Percentiles rank a stretch among this genome's conserved stretches.
Evolutionary conservation across 495 filamentous ascomycete genomes (phyloP).

Genomic region (Penicillium turbatum): DNA sequence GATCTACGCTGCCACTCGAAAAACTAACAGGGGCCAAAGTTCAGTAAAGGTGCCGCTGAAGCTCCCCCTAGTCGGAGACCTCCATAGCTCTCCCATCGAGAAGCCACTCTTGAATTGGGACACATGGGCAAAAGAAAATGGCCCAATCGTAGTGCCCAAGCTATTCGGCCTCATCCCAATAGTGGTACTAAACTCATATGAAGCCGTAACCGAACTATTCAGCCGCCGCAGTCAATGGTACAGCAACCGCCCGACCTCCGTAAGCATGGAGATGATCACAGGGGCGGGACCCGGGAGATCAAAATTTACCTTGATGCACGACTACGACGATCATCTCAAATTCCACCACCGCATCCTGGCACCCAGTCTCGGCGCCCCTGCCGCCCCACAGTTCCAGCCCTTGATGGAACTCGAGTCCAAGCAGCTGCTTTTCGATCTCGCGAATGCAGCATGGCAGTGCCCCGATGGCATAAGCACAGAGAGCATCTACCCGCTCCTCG

Average conservation of each 20-base stretch:
- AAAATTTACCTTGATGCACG: conserved; percentile 29
- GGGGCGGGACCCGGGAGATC: conserved; percentile 20
- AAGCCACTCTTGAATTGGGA: conserved; percentile 28
- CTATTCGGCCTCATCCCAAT: conserved; percentile 31
- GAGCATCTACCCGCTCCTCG: conserved; percentile 21
- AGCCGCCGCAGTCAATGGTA: conserved; percentile 34
- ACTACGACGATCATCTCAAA: conserved; percentile 30
- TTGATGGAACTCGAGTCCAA: conserved; percentile 30
- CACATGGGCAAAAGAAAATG: conserved; percentile 23
- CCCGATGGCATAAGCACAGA: conserved; percentile 15
- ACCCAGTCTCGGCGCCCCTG: conserved; percentile 21
- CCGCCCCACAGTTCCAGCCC: conserved; percentile 20
- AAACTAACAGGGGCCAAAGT: no score
- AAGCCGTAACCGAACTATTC: conserved; percentile 32
- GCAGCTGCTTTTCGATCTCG: conserved; percentile 25
- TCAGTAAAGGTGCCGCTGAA: no score
- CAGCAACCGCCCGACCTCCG: conserved; percentile 28
- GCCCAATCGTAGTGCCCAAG: conserved; percentile 22
- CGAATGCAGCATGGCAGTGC: neutral
- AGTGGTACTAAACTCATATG: conserved; percentile 25
- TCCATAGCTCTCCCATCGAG: conserved; percentile 25
- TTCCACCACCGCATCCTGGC: conserved; percentile 28
- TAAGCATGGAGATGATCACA: conserved; percentile 35
- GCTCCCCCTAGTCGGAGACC: conserved; percentile 29
- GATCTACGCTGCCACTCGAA: neutral